Evolutionary conservation across 495 filamentous ascomycete species (phyloP), one percentile per base, ranked within the genome.

Genomic region (Neurospora sp.): DNA sequence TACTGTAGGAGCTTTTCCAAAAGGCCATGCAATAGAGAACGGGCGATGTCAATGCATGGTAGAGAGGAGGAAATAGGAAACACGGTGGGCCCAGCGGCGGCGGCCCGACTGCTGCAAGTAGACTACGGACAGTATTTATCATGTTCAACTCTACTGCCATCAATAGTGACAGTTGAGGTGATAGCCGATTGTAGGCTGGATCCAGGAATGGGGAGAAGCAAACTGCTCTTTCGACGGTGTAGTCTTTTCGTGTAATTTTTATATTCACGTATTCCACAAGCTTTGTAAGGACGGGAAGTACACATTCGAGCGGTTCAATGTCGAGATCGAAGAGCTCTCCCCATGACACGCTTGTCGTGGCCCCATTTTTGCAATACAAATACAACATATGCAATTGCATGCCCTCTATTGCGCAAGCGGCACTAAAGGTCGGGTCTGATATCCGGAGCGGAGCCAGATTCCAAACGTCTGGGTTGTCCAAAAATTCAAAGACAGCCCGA

Each of bases 401-500:
- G 2, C 48, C 23, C 48, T 1, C 5, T 8, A 59, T 2, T 16
- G 23, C 48, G 23, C 20, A 59, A 31, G 11, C 48, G 23, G 0
- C 20, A 59, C 1, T 31, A 1, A 59, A 59, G 48, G 20, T 16
- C 31, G 23, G 23, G 2, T 59, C 48, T 31, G 23, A 31, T 59
- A 59, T 59, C 23, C 12, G 48, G 1, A 59, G 23, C 23, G 48
- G 48, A 3, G 11, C 23, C 5, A 59, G 12, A 11, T 59, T 0
- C 48, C 71, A 42, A 0, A 59, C 23, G 6, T 10, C 1, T 0
- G 71, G 9, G 42, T 72, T 18, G 1, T 27, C n/a, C 41, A 72
- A 39, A 5, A 72, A 72, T 31, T 72, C 71, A 14, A 23, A 2
- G 31, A 38, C 44, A 69, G 71, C 2, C 42, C 71, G 71, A 38